phyloP scores from a whole-genome alignment of 768 basidiomycete species.

The Candolleomyces aberdarensis region DNA sequence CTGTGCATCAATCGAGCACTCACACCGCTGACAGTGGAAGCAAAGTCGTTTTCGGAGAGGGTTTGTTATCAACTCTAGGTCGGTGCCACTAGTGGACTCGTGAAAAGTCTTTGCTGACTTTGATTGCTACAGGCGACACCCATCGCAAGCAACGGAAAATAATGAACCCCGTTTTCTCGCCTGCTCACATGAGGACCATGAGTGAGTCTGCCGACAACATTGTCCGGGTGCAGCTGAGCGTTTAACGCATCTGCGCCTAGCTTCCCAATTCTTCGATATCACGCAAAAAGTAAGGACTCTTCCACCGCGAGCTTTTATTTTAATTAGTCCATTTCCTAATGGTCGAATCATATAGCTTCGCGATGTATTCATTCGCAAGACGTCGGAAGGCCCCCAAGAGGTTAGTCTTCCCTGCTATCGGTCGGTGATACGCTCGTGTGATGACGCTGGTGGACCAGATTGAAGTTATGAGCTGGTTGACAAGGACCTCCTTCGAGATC shows the following conservation, averaged over 20 bases:
- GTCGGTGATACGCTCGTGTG: not conserved
- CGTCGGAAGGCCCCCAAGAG: slow-evolving; percentile 4
- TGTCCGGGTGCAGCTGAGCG: not conserved
- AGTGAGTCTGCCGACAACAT: not conserved
- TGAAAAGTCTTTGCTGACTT: slow-evolving; percentile 13
- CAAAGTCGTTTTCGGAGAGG: slow-evolving; percentile 13
- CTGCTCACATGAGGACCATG: slow-evolving; percentile 22
- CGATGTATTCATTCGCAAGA: slow-evolving; percentile 18
- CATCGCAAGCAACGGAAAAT: slow-evolving; percentile 27
- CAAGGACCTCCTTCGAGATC: slow-evolving; percentile 17
- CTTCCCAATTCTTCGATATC: not conserved
- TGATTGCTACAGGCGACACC: slow-evolving; percentile 17
- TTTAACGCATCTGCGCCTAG: not conserved
- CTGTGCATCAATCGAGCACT: not conserved
- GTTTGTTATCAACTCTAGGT: slow-evolving; percentile 10
- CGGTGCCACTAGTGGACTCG: slow-evolving; percentile 14
- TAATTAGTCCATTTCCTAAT: not conserved
- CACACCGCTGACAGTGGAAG: slow-evolving; percentile 7
- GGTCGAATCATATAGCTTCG: slow-evolving; percentile 20
- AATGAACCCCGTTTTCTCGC: slow-evolving; percentile 27
- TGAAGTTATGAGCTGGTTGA: slow-evolving; percentile 35
- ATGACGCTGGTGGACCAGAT: not conserved
- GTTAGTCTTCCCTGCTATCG: not conserved
- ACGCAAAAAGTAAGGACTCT: slow-evolving; percentile 8
- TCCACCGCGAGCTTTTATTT: not conserved